Base-by-base conservation (phyloP, 2,329 filamentous ascomycete genomes). In the Arthrobotrys conoides region DNA sequence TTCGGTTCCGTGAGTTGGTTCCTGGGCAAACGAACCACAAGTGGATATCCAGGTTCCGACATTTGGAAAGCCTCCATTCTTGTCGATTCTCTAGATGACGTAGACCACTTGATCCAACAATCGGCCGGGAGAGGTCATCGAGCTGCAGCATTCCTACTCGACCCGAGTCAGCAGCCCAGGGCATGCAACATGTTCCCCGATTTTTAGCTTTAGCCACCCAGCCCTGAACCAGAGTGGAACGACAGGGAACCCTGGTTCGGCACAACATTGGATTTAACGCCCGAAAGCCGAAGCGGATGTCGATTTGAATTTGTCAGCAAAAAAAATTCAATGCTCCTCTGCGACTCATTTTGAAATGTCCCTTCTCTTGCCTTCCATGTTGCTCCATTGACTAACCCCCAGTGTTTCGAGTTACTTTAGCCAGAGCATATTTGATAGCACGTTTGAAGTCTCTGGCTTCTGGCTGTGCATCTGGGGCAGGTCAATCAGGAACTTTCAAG, bases 371-470 rank as follows among this genome's bases (percentile, higher is more conserved):
- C 33, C 61, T 77, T 77, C 73, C 67, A 77, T 68, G 67, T 20
- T 66, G 16, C 49, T 76, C 72, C 57, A 76, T 70, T 76, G 72
- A 55, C 51, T 69, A 24, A 33, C 66, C 72, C 38, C 72, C 66
- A 61, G 61, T 71, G 73, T 77, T 77, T 77, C 73, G 73, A 67
- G 73, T 77, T 77, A 77, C 73, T 71, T 77, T 77, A 71, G 73
- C 73, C 67, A 77, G 53, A 44, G 36, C 49, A 30, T 75, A 61
- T 55, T 33, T 20, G 18, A 44, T 36, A 36, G 57, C 36, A 41
- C 36, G 12, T 61, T 61, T 61, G 57, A 27, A 27, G 55, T 48
- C 46, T 46, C 44, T 41, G 9, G 8, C 12, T 12, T 30, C 61
- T 33, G 44, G 22, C 41, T 36, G 48, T 55, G 46, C 12, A 36